These are phyloP conservation scores for Botryotinia narcissicola DNA, from an alignment of 2,329 filamentous ascomycete genomes.

Conservation along the genomic window DNA sequence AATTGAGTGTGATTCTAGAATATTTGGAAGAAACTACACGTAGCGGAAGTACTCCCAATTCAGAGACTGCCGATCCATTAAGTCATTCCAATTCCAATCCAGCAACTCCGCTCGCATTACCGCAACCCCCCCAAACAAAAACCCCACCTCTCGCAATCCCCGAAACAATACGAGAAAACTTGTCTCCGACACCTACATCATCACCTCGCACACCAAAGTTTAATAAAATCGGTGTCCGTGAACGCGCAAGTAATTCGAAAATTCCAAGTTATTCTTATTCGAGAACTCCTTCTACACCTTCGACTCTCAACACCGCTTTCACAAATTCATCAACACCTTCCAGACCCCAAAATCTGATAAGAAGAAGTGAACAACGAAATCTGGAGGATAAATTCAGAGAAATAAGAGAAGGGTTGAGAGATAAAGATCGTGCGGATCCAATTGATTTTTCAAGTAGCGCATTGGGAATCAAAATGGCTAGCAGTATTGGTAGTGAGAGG, in stretches of 20 bases:
- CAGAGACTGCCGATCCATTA: neutral
- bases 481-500: neutral
- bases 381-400: conserved; percentile 1
- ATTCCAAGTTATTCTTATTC: neutral
- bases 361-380: neutral
- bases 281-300: neutral
- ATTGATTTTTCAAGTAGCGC: neutral
- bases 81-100: neutral
- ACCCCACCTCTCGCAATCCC: conserved; percentile 2
- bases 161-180: conserved; percentile 5
- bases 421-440: neutral
- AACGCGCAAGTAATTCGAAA: neutral
- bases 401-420: neutral
- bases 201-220: conserved; percentile 4
- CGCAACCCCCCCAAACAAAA: neutral
- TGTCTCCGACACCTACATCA: neutral
- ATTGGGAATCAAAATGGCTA: conserved; percentile 1
- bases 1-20: conserved; percentile 32
- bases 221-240: neutral
- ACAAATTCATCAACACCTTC: neutral
- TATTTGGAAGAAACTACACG: conserved; percentile 24
- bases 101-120: neutral
- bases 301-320: neutral
- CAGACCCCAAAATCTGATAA: neutral
- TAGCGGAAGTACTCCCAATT: conserved; percentile 9